Evolutionary conservation across 768 basidiomycete genomes (phyloP).

Genomic region (Xerocomellus intermedius): DNA sequence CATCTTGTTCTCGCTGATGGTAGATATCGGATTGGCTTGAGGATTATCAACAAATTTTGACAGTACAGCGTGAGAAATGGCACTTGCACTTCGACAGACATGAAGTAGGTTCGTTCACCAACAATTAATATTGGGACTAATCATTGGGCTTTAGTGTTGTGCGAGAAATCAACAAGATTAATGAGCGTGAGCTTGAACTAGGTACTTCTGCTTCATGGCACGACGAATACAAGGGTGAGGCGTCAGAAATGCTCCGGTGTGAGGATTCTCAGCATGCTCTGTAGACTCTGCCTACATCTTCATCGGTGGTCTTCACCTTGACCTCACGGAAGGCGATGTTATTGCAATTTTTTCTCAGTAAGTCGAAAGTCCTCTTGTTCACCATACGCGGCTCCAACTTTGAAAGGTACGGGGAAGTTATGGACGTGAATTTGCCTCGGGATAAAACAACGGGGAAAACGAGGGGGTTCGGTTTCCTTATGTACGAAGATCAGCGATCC

Average conservation of each 20-base stretch:
- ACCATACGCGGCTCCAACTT: background rate
- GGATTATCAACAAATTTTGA: conserved; percentile 23
- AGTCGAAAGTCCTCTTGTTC: conserved; percentile 31
- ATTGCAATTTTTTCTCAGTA: conserved; percentile 98
- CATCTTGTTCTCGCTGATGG: conserved; percentile 40
- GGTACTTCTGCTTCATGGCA: conserved; percentile 85
- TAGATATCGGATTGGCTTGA: background rate
- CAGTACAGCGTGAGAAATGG: conserved; percentile 22
- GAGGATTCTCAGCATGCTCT: conserved; percentile 3
- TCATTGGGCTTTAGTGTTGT: conserved; percentile 62
- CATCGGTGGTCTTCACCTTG: conserved; percentile 82
- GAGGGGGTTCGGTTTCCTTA: conserved; percentile 91
- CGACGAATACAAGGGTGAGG: conserved; percentile 84
- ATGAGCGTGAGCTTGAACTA: conserved; percentile 83
- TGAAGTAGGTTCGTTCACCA: conserved; percentile 60
- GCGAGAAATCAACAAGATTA: conserved; percentile 91
- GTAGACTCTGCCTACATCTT: conserved; percentile 94
- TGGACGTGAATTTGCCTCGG: conserved; percentile 92
- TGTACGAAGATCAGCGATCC: conserved; percentile 98
- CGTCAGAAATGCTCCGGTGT: background rate
- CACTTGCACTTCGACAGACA: conserved; percentile 33
- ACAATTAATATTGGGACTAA: conserved; percentile 4
- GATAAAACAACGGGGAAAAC: conserved; percentile 92
- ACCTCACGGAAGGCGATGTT: conserved; percentile 96
- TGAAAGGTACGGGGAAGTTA: conserved; percentile 89